Base-by-base conservation (phyloP, 768 basidiomycete species). In the Kwoniella sp. region DNA sequence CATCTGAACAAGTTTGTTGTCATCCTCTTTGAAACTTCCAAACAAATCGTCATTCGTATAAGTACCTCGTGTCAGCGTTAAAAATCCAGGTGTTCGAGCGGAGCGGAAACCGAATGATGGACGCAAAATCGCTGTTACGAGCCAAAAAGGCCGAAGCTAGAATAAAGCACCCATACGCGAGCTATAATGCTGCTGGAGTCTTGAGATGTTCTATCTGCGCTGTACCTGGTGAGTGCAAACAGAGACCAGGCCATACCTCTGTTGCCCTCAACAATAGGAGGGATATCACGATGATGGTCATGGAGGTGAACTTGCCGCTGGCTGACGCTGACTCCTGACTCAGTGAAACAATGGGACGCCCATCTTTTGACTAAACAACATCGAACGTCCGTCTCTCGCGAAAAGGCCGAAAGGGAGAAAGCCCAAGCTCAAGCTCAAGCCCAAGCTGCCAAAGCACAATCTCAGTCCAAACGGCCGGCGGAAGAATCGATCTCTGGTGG, bases 331-430 rank as follows among this genome's bases (percentile, higher is more conserved):
- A 8, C 31, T 20, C 45, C 37, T 54, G 38, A 28, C 13, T 11
- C 47, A 79, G 78, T 76, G 17, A 73, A 73, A 61, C 74, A 79
- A 61, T 79, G 78, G 78, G 74, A 77, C 29, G 78, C 74, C 22
- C 78, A 79, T 64, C 38, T 76, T 20, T 51, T 76, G 45, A 76
- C 78, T 3, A 78, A 79, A 67, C 75, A 76, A 66, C 78, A 79
- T 55, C 71, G 78, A 2, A 67, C 69, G 25, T 79, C 78, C 0
- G 72, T 73, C 38, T 68, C 71, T 9, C 58, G 78, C n/a, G 74
- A 76, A 41, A 76, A 73, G 38, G 73, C 72, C 0, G 48, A 57
- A 50, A 64, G 67, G 47, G 58, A 58, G 37, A 71, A 73, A 37
- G 55, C 53, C 54, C 58, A 66, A 69, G 54, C 48, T 30, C 55